A percentile compares a stretch with the other conserved stretches of the same genome.
Conservation (phyloP, 768 basidiomycete species). For the Termitomyces sp. region DNA sequence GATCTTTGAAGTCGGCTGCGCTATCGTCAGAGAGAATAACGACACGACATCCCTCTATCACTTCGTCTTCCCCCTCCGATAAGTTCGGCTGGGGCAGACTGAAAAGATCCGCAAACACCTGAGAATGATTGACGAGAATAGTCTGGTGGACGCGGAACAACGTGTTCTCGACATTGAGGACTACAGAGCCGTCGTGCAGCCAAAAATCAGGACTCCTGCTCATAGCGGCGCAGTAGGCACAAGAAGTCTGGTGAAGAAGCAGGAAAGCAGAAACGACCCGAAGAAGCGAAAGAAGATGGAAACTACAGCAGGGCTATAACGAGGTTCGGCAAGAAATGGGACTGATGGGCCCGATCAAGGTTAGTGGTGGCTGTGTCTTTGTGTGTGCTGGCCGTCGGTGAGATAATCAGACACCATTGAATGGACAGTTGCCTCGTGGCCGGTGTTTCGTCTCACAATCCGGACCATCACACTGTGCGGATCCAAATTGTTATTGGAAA, state of each 20-base stretch:
- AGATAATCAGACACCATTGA: not conserved
- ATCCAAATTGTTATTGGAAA: not conserved
- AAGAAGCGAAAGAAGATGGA: not conserved
- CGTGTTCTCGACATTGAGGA: slow-evolving; percentile 31
- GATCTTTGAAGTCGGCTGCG: slow-evolving; percentile 39
- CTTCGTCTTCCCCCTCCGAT: slow-evolving; percentile 19
- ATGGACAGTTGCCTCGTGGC: not conserved
- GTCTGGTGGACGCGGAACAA: slow-evolving; percentile 42
- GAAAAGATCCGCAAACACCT: slow-evolving; percentile 60
- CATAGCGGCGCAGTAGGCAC: not conserved
- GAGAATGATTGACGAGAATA: slow-evolving; percentile 47
- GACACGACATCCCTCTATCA: slow-evolving; percentile 44
- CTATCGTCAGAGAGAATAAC: slow-evolving; percentile 40
- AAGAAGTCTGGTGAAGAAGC: not conserved
- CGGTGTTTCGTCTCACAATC: not conserved
- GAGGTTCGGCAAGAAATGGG: not conserved
- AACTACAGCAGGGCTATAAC: not conserved
- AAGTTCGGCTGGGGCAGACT: slow-evolving; percentile 43
- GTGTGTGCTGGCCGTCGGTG: not conserved
- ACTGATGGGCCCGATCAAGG: not conserved
- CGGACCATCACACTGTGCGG: not conserved
- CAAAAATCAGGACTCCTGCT: slow-evolving; percentile 26
- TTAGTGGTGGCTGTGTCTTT: not conserved
- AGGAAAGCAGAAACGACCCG: not conserved
- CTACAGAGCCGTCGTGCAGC: slow-evolving; percentile 41